Evolutionary conservation across 257 asterid genomes (phyloP).

Genomic region (Eucommia ulmoides): DNA sequence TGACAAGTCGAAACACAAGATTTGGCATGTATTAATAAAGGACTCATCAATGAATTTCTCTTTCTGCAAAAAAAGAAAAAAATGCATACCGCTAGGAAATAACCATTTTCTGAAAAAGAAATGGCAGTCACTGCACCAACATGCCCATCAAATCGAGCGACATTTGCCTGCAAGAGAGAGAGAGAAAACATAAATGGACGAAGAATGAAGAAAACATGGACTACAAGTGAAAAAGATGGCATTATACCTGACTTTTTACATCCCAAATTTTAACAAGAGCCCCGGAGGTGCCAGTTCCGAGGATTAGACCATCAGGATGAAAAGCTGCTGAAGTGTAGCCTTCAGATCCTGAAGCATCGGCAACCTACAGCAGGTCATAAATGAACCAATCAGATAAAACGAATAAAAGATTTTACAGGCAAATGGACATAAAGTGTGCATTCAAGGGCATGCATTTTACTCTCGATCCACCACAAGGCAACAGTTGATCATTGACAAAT

Average conservation of each 20-base stretch:
- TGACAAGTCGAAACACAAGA: conserved; percentile 22
- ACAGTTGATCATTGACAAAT: too few relatives aligned
- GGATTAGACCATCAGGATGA: conserved; percentile 99
- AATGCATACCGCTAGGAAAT: conserved; percentile 78
- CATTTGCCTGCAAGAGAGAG: conserved; percentile 40
- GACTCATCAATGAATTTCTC: not conserved
- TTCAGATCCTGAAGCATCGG: conserved; percentile 55
- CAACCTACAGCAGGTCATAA: conserved; percentile 39
- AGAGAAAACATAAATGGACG: not conserved
- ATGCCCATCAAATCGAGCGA: conserved; percentile 86
- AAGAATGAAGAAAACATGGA: not conserved
- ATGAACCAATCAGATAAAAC: not conserved
- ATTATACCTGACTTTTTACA: conserved; percentile 88
- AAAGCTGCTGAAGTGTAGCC: conserved; percentile 92
- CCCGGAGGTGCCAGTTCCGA: conserved; percentile 87
- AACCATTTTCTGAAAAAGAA: conserved; percentile 96
- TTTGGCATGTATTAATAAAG: conserved; percentile 6
- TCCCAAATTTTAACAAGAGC: conserved; percentile 88
- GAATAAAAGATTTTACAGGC: not conserved
- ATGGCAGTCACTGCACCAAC: conserved; percentile 76
- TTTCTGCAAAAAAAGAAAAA: conserved; percentile 1
- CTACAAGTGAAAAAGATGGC: not conserved
- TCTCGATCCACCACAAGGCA: too few relatives aligned
- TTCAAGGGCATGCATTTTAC: too few relatives aligned
- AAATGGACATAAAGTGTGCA: not conserved